These are phyloP conservation scores for Ilyonectria robusta DNA, from an alignment of 2,329 filamentous ascomycete species.

Conservation along the genomic window DNA sequence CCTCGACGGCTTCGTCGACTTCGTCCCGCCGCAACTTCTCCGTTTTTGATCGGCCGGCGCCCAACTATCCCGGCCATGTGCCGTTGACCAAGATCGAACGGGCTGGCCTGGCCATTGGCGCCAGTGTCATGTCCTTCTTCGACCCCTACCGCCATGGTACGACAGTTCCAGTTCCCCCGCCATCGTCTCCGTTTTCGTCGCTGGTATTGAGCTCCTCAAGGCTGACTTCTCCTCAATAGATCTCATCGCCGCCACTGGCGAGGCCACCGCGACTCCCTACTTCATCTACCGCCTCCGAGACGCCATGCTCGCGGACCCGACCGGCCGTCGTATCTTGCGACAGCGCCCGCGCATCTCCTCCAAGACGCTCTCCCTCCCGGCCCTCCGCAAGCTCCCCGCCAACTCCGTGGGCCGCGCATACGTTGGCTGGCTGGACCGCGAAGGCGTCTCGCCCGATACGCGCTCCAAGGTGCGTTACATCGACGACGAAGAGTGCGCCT, in stretches of 20 bases:
- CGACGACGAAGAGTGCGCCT: slow-evolving; percentile 94
- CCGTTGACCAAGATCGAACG: slow-evolving; percentile 86
- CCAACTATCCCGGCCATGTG: slow-evolving; percentile 93
- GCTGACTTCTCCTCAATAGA: slow-evolving; percentile 65
- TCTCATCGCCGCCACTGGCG: slow-evolving; percentile 93
- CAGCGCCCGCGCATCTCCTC: slow-evolving; percentile 92
- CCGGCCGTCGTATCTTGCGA: slow-evolving; percentile 90
- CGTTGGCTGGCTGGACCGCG: slow-evolving; percentile 90
- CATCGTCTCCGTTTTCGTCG: neutral
- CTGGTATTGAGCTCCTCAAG: neutral
- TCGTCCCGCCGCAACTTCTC: slow-evolving; percentile 71
- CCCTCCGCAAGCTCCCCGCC: slow-evolving; percentile 79
- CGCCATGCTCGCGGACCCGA: slow-evolving; percentile 88
- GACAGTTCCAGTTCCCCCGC: slow-evolving; percentile 2
- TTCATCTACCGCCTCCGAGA: slow-evolving; percentile 94
- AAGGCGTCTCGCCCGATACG: slow-evolving; percentile 94
- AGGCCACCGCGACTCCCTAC: slow-evolving; percentile 94
- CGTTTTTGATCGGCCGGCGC: slow-evolving; percentile 84
- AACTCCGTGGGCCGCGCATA: slow-evolving; percentile 87
- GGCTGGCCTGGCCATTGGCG: slow-evolving; percentile 76
- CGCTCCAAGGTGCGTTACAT: slow-evolving; percentile 88
- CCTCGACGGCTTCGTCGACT: slow-evolving; percentile 35
- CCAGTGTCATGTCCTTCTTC: slow-evolving; percentile 73
- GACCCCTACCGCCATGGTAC: slow-evolving; percentile 86
- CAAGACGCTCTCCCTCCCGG: slow-evolving; percentile 74